phyloP scores from a whole-genome alignment of 2,329 filamentous ascomycete genomes.

The Paramyrothecium roridum region DNA sequence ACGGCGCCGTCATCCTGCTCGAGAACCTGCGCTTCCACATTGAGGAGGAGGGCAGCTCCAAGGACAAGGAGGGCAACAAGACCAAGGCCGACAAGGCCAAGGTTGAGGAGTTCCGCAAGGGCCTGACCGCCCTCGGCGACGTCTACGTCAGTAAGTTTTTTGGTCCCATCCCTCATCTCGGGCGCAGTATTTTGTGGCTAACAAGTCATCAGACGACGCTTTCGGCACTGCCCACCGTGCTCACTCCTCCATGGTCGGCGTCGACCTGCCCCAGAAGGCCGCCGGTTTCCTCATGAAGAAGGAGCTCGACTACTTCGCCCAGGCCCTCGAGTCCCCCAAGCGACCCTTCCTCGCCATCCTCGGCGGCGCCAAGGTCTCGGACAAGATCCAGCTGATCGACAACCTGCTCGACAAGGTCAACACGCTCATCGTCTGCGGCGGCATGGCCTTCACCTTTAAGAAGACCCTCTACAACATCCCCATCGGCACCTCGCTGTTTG shows the following conservation, averaged over 20 bases:
- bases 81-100: constrained; percentile 93
- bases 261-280: constrained; percentile 93
- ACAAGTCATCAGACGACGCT: constrained; percentile 70
- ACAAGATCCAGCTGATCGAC: constrained; percentile 99
- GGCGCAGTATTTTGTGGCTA: constrained; percentile 6
- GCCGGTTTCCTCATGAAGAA: constrained; percentile 99
- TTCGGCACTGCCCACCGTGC: constrained; percentile 98
- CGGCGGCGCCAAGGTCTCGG: constrained; percentile 95
- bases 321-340: constrained; percentile 89
- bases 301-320: constrained; percentile 98
- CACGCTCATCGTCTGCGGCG: constrained; percentile 93
- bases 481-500: constrained; percentile 90
- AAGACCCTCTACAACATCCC: constrained; percentile 90
- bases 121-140: constrained; percentile 89
- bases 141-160: constrained; percentile 82
- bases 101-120: constrained; percentile 92
- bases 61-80: constrained; percentile 94
- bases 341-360: constrained; percentile 98
- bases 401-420: constrained; percentile 98
- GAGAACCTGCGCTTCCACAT: constrained; percentile 99
- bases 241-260: constrained; percentile 98
- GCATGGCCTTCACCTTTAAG: constrained; percentile 99
- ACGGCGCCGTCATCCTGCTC: constrained; percentile 82
- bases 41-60: constrained; percentile 95
- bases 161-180: too few relatives aligned